phyloP scores from a whole-genome alignment of 129 eudicot species.

The Lactuca sativa region DNA sequence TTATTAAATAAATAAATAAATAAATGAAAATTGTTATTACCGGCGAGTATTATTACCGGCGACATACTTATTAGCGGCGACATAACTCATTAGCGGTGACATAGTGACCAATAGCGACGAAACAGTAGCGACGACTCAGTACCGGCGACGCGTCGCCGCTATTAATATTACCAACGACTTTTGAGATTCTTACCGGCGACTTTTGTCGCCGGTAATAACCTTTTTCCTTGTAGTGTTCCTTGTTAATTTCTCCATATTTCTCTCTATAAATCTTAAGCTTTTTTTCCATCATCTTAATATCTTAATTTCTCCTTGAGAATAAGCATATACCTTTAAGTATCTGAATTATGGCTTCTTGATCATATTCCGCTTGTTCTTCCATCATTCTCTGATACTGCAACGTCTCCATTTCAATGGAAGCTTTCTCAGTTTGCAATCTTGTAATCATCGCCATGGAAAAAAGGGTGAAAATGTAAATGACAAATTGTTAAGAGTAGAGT shows the following conservation, averaged over 20 bases:
- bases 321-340: constrained; percentile 54
- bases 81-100: too few species aligned
- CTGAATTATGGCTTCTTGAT: constrained; percentile 68
- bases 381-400: constrained; percentile 83
- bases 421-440: constrained; percentile 76
- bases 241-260: constrained; percentile 45
- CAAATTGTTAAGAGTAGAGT: constrained; percentile 1
- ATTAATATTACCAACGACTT: too few species aligned
- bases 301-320: constrained; percentile 52
- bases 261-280: constrained; percentile 50
- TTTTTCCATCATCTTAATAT: constrained; percentile 48
- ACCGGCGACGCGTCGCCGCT: too few species aligned
- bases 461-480: not conserved
- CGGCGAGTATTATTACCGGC: too few species aligned
- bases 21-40: too few species aligned
- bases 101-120: too few species aligned
- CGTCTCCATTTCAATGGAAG: constrained; percentile 87
- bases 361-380: constrained; percentile 86
- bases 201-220: too few species aligned
- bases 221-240: too few species aligned
- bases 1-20: too few species aligned
- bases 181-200: too few species aligned
- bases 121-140: too few species aligned
- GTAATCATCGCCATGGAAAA: constrained; percentile 93
- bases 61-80: too few species aligned